These are phyloP conservation scores for Seminavis robusta DNA, from an alignment of 108 stramenopile genomes.

Conservation along the genomic window DNA sequence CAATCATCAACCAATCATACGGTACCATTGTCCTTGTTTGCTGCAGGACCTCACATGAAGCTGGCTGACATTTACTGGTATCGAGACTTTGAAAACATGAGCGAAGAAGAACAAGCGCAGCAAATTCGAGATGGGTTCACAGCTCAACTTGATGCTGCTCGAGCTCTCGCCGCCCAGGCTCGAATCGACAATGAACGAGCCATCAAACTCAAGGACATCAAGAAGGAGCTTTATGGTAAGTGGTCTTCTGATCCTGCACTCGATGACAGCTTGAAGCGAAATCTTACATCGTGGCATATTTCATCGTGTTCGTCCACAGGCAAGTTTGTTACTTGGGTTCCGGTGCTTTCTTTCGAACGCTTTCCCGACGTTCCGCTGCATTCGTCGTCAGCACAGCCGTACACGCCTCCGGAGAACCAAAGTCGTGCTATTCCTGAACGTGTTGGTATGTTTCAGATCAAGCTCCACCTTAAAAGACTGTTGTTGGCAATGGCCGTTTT, in stretches of 20 bases:
- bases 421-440: too few species aligned
- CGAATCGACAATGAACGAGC: constrained; percentile 14
- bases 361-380: constrained; percentile 64
- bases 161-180: not conserved
- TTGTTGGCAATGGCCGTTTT: too few species aligned
- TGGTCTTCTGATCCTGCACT: too few species aligned
- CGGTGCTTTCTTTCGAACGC: constrained; percentile 68
- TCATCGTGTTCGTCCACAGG: too few species aligned
- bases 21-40: too few species aligned
- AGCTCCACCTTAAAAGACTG: too few species aligned
- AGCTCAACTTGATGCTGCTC: too few species aligned
- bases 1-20: too few species aligned
- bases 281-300: too few species aligned
- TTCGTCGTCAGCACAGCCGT: constrained; percentile 54
- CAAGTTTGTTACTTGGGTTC: constrained; percentile 49
- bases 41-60: constrained; percentile 85
- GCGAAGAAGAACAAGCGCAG: constrained; percentile 2
- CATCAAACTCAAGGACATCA: constrained; percentile 67
- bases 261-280: too few species aligned
- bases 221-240: constrained; percentile 73
- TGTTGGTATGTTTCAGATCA: too few species aligned
- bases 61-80: constrained; percentile 54
- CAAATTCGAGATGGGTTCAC: constrained; percentile 4
- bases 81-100: not conserved
- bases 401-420: constrained; percentile 2